Conservation (phyloP, 768 basidiomycete species). For the Boletellus ananiceps region DNA sequence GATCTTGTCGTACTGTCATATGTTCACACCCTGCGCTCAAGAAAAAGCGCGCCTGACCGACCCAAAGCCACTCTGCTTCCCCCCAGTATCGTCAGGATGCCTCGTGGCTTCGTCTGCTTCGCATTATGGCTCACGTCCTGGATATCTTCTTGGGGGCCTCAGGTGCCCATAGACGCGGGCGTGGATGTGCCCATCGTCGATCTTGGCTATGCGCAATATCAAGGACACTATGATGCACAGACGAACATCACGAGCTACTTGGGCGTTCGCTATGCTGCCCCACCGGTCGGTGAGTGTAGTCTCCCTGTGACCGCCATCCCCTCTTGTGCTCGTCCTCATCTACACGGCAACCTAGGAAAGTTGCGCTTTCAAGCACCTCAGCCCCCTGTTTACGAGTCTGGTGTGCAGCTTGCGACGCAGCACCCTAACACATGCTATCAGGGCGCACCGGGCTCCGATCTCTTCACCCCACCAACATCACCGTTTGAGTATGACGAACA, state of each 20-base stretch:
- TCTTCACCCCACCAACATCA: background rate
- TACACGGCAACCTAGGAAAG: background rate
- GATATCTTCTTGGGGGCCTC: too few species aligned
- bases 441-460: too few species aligned
- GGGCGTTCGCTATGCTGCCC: slow-evolving; percentile 45
- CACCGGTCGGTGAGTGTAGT: slow-evolving; percentile 38
- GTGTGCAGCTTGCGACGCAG: background rate
- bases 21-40: too few species aligned
- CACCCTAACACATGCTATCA: background rate
- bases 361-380: background rate
- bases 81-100: too few species aligned
- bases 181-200: background rate
- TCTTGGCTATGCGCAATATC: slow-evolving; percentile 16
- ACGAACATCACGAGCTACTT: slow-evolving; percentile 23
- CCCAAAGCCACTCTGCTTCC: too few species aligned
- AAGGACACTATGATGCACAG: slow-evolving; percentile 21
- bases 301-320: too few species aligned
- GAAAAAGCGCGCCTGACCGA: too few species aligned
- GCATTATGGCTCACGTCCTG: too few species aligned
- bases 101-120: too few species aligned
- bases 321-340: background rate
- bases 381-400: background rate
- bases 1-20: too few species aligned
- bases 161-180: background rate
- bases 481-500: too few species aligned